phyloP scores from a whole-genome alignment of 345 rosid genomes.

The Salix suchowensis region DNA sequence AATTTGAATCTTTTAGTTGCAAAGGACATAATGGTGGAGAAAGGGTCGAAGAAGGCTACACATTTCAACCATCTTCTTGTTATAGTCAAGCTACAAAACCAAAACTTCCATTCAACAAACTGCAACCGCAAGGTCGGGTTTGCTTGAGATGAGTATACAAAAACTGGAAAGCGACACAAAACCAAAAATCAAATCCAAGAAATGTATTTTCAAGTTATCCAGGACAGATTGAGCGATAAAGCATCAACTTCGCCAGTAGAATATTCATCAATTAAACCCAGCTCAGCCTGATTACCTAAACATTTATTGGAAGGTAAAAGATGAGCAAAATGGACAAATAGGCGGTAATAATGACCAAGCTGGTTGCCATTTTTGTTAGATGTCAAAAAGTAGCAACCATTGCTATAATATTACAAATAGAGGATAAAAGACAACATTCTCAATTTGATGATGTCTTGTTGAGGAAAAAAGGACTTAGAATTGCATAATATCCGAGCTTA shows the following conservation, averaged over 20 bases:
- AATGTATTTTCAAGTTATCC: neutral
- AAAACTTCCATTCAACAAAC: neutral
- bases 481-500: constrained; percentile 8
- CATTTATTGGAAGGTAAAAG: neutral
- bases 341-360: neutral
- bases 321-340: neutral
- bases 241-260: neutral
- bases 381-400: constrained; percentile 2
- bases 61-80: neutral
- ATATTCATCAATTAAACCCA: neutral
- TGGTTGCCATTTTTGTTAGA: constrained; percentile 9
- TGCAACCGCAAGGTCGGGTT: neutral
- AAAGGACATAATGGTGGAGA: neutral
- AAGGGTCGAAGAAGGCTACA: neutral
- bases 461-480: constrained; percentile 12
- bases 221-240: neutral
- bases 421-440: constrained; percentile 16
- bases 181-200: neutral
- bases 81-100: neutral
- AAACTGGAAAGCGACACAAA: neutral
- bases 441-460: constrained; percentile 11
- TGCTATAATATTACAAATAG: constrained; percentile 1
- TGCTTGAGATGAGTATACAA: neutral
- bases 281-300: constrained; percentile 1
- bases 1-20: neutral